Percentiles rank a stretch among this genome's conserved stretches.
Evolutionary conservation across 805 yeast genomes (phyloP).

Genomic region (Wickerhamiella azymoides): DNA sequence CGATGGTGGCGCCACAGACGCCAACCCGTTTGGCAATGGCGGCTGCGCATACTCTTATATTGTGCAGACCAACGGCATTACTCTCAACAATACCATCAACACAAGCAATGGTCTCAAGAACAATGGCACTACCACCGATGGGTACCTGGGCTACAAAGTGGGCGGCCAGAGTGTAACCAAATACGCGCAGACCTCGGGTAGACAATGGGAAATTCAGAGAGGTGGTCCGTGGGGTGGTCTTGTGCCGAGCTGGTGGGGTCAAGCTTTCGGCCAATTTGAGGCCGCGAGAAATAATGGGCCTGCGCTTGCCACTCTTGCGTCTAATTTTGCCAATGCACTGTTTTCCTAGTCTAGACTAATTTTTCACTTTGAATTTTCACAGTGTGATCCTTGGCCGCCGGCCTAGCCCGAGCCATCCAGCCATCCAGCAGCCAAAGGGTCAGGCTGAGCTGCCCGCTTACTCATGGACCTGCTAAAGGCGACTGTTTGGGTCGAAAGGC

Average conservation of each 20-base stretch:
- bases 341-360: too few relatives aligned
- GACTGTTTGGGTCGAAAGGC: slow-evolving; percentile 6
- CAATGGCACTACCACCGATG: not conserved
- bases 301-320: not conserved
- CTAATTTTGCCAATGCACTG: too few relatives aligned
- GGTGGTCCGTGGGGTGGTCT: not conserved
- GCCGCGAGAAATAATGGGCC: not conserved
- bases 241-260: not conserved
- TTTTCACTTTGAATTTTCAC: too few relatives aligned
- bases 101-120: not conserved
- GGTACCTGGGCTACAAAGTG: not conserved
- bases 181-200: not conserved
- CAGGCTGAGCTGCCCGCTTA: not conserved
- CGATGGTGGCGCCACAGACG: not conserved
- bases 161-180: not conserved
- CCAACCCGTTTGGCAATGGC: not conserved
- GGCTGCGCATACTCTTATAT: not conserved
- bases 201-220: not conserved
- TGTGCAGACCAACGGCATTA: not conserved
- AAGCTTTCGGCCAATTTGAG: not conserved
- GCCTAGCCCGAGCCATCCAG: too few relatives aligned
- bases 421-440: too few relatives aligned
- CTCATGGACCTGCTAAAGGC: slow-evolving; percentile 3
- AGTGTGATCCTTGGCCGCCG: too few relatives aligned
- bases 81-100: not conserved